A percentile compares a stretch with the other conserved stretches of the same genome.
Conservation (phyloP, 2,329 filamentous ascomycete genomes). For the Fusarium sp. region DNA sequence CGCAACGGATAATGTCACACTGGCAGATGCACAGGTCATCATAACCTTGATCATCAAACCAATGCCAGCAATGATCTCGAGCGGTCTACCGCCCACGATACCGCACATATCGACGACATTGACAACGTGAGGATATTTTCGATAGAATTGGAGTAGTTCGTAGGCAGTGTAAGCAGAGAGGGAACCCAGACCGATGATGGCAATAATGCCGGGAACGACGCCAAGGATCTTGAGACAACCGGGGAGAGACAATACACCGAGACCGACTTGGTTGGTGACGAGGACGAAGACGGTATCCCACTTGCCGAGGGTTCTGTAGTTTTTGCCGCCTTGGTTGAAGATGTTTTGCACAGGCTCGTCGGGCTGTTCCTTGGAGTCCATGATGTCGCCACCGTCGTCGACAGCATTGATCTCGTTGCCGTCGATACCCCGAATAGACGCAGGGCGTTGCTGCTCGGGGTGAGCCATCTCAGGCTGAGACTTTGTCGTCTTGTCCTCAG, state of each 20-base stretch:
- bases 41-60: constrained; percentile 80
- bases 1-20: constrained; percentile 73
- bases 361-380: constrained; percentile 32
- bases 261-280: constrained; percentile 49
- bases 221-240: constrained; percentile 76
- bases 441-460: constrained; percentile 11
- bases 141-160: constrained; percentile 71
- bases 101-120: constrained; percentile 78
- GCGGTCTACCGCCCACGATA: constrained; percentile 56
- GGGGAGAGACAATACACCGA: constrained; percentile 72
- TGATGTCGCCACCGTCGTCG: constrained; percentile 22
- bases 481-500: constrained; percentile 28
- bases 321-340: constrained; percentile 49
- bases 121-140: constrained; percentile 75
- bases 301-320: constrained; percentile 46
- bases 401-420: constrained; percentile 33
- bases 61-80: constrained; percentile 55
- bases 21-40: constrained; percentile 76
- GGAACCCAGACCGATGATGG: constrained; percentile 74
- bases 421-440: constrained; percentile 26
- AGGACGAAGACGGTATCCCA: constrained; percentile 50
- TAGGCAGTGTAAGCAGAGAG: constrained; percentile 71
- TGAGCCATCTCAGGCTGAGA: constrained; percentile 27
- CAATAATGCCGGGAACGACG: constrained; percentile 74
- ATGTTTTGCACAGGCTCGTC: constrained; percentile 43